Conservation (phyloP, 768 basidiomycete genomes). For the Lactifluus rugatus region DNA sequence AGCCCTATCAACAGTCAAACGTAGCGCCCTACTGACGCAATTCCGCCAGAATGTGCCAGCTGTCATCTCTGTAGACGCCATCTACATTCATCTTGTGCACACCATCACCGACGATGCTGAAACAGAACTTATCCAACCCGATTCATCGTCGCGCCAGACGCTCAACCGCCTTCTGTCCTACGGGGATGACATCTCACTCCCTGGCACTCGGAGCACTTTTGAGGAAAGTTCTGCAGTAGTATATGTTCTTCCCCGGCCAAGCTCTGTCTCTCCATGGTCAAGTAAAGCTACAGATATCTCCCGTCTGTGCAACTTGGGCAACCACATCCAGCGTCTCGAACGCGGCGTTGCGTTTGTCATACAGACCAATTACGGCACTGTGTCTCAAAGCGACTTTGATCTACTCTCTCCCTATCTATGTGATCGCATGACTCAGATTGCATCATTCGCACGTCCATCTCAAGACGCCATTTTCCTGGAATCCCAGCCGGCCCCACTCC, state of each 20-base stretch:
- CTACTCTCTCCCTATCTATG: constrained; percentile 64
- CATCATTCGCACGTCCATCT: constrained; percentile 49
- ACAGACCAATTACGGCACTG: constrained; percentile 31
- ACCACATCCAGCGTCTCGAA: constrained; percentile 71
- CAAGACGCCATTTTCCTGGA: constrained; percentile 51
- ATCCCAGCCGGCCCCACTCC: constrained; percentile 54
- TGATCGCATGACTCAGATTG: constrained; percentile 94
- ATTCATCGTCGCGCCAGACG: constrained; percentile 39
- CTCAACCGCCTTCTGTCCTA: constrained; percentile 73
- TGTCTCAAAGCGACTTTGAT: constrained; percentile 41
- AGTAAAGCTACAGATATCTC: constrained; percentile 98
- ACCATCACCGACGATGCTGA: constrained; percentile 39
- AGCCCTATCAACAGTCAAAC: constrained; percentile 60
- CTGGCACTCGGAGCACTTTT: constrained; percentile 33
- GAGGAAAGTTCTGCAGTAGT: constrained; percentile 35
- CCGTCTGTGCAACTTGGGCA: constrained; percentile 69
- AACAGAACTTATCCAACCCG: constrained; percentile 34
- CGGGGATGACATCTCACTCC: constrained; percentile 61
- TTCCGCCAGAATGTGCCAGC: constrained; percentile 45
- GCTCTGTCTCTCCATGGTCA: constrained; percentile 97
- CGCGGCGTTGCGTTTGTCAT: constrained; percentile 70
- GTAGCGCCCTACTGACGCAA: constrained; percentile 49
- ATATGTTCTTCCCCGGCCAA: constrained; percentile 74
- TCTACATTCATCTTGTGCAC: constrained; percentile 82
- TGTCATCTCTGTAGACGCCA: constrained; percentile 63